These are phyloP conservation scores for Candida tunisiensis DNA, from an alignment of 1,139 yeast species.

Conservation along the genomic window DNA sequence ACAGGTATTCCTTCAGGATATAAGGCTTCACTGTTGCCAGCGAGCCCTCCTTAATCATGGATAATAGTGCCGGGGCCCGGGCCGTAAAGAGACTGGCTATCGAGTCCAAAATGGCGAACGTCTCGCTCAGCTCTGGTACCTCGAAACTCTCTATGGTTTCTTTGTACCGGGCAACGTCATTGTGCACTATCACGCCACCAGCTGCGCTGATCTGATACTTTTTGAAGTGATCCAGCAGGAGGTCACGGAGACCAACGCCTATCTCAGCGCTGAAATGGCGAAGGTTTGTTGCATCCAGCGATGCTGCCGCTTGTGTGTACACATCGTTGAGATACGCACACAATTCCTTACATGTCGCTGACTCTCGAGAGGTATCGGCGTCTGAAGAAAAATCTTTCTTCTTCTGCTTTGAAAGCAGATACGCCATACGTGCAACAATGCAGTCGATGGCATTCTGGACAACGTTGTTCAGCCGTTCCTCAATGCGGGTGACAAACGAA, in stretches of 20 bases:
- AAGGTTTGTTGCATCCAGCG: constrained; percentile 38
- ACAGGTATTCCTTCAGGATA: constrained; percentile 49
- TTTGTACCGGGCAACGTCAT: constrained; percentile 70
- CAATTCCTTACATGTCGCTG: constrained; percentile 41
- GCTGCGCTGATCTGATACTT: constrained; percentile 61
- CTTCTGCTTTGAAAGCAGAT: constrained; percentile 42
- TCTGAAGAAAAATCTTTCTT: constrained; percentile 41
- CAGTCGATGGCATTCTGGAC: constrained; percentile 40
- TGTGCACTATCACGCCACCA: constrained; percentile 63
- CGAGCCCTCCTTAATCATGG: constrained; percentile 72
- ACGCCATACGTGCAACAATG: constrained; percentile 10
- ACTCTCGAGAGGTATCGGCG: constrained; percentile 32
- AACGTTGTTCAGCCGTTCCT: constrained; percentile 49
- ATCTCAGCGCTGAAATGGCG: constrained; percentile 36
- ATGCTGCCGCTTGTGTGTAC: constrained; percentile 13
- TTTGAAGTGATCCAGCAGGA: constrained; percentile 56
- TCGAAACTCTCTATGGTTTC: constrained; percentile 56
- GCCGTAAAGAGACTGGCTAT: constrained; percentile 77
- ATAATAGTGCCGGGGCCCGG: constrained; percentile 46
- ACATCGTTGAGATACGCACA: constrained; percentile 35
- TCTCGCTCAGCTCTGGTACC: constrained; percentile 44
- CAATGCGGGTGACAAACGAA: constrained; percentile 50
- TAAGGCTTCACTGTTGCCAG: constrained; percentile 52
- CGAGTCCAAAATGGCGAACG: constrained; percentile 60
- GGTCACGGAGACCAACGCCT: constrained; percentile 43